Evolutionary conservation across 495 filamentous ascomycete species (phyloP), one percentile per base, ranked within the genome.

Genomic region (Penicillium verhagenii): DNA sequence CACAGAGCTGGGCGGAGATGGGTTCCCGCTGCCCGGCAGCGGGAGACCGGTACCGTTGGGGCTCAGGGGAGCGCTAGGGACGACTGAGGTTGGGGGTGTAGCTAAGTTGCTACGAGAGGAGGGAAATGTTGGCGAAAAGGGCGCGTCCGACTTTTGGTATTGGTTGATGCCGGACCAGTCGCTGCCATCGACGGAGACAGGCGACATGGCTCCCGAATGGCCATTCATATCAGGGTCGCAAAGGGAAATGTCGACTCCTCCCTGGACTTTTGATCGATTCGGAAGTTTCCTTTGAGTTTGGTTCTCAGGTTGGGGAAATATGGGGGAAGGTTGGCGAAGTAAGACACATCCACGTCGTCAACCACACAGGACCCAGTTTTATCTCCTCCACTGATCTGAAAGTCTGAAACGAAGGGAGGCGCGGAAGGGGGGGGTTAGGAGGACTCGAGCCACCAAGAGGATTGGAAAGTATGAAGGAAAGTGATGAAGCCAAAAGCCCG

Each of bases 1-100:
- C 60, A 96, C 81, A 11, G 92, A 96, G 61, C 80, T 84, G 25
- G 93, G 92, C 19, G 93, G 92, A 21, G 93, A 96, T 43, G 89
- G 89, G 56, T 85, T 82, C 25, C 83, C 87, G 45, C 86, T 71
- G 52, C 72, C 67, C 42, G 67, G 66, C 54, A 74, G 67, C 44
- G 66, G 61, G 26, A 64, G 54, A 16, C 54, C 49, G 52, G 79
- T 80, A 61, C 79, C 71, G 68, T 81, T 87, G 70, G 86, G 81
- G 37, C 62, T 63, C 20, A 73, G 48, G 49, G 76, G 79, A 56
- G 78, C 76, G 68, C 74, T 75, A 20, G 86, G 82, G 26, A 81
- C 78, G 56, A 81, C 84, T 31, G 88, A 90, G 53, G 83, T 83
- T 25, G 86, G 86, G 56, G 87, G 87, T 53, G 87, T 89, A 58